phyloP scores from a whole-genome alignment of 305 asterid species.

The Striga hermonthica region DNA sequence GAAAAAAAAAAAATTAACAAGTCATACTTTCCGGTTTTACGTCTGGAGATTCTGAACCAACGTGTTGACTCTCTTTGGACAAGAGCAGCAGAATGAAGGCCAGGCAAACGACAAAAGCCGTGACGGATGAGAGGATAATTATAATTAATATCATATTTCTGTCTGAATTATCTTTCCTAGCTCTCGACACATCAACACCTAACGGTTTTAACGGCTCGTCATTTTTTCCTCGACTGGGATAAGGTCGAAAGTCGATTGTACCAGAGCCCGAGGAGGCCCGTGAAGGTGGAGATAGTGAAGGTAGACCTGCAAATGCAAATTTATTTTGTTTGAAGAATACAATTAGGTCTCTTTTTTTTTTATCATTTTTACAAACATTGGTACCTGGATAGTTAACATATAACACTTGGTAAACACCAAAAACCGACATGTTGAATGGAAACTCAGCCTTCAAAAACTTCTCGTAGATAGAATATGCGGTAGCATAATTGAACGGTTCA shows the following conservation, averaged over 20 bases:
- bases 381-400: conserved; percentile 93
- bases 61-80: conserved; percentile 37
- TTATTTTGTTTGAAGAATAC: too few relatives aligned
- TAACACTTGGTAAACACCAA: conserved; percentile 73
- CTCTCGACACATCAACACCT: conserved; percentile 67
- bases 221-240: conserved; percentile 39
- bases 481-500: conserved; percentile 45
- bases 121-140: conserved; percentile 58
- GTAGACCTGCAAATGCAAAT: conserved; percentile 59
- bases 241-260: conserved; percentile 45
- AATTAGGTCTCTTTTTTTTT: too few relatives aligned
- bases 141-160: conserved; percentile 49
- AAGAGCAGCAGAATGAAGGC: conserved; percentile 59
- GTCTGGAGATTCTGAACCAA: conserved; percentile 34
- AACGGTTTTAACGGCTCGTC: conserved; percentile 67
- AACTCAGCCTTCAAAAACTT: conserved; percentile 77
- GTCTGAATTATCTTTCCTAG: conserved; percentile 41
- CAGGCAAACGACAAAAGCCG: conserved; percentile 59
- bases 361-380: too few relatives aligned
- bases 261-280: conserved; percentile 46
- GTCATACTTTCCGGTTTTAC: conserved; percentile 58
- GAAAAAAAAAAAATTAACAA: background rate
- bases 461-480: conserved; percentile 55
- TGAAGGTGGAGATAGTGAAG: conserved; percentile 81
- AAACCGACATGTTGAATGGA: conserved; percentile 44